These are phyloP conservation scores for Pestalotiopsis sp. DNA, from an alignment of 2,329 filamentous ascomycete genomes.

Conservation along the genomic window DNA sequence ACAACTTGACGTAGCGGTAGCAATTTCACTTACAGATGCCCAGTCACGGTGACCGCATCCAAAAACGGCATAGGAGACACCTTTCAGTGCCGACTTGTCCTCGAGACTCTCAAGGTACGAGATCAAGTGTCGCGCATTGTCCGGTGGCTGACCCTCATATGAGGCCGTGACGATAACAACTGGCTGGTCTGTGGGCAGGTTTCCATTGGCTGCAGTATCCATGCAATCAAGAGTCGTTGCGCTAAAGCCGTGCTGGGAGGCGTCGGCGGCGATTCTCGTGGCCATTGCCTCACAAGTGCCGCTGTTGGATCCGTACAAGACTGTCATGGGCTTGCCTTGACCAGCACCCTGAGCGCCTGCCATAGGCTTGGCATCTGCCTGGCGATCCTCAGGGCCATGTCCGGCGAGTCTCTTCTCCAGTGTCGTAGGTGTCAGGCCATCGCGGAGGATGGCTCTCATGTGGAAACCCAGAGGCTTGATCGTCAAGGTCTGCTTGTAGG, in stretches of 20 bases:
- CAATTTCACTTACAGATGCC: slow-evolving; percentile 55
- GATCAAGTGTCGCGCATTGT: slow-evolving; percentile 59
- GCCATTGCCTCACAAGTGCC: slow-evolving; percentile 61
- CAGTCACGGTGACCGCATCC: slow-evolving; percentile 57
- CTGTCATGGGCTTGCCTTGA: slow-evolving; percentile 43
- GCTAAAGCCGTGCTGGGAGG: slow-evolving; percentile 47
- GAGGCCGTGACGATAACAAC: slow-evolving; percentile 57
- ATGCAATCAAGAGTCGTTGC: slow-evolving; percentile 45
- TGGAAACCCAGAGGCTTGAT: slow-evolving; percentile 66
- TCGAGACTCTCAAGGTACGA: slow-evolving; percentile 52
- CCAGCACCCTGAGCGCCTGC: slow-evolving; percentile 17
- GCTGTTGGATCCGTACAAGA: slow-evolving; percentile 60
- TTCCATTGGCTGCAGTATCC: slow-evolving; percentile 52
- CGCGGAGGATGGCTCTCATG: slow-evolving; percentile 60
- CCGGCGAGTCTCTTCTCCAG: slow-evolving; percentile 24
- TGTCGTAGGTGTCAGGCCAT: slow-evolving; percentile 37
- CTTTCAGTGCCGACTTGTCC: slow-evolving; percentile 39
- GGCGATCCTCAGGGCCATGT: slow-evolving; percentile 21
- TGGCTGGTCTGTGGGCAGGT: slow-evolving; percentile 49
- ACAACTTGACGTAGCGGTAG: slow-evolving; percentile 52
- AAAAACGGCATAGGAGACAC: slow-evolving; percentile 56
- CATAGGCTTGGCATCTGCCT: slow-evolving; percentile 1
- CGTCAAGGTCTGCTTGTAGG: slow-evolving; percentile 59
- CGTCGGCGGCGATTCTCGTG: slow-evolving; percentile 49
- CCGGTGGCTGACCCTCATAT: slow-evolving; percentile 60